Evolutionary conservation across 2,329 filamentous ascomycete genomes (phyloP), one percentile per base, ranked within the genome.

Genomic region (Colletotrichum lentis): DNA sequence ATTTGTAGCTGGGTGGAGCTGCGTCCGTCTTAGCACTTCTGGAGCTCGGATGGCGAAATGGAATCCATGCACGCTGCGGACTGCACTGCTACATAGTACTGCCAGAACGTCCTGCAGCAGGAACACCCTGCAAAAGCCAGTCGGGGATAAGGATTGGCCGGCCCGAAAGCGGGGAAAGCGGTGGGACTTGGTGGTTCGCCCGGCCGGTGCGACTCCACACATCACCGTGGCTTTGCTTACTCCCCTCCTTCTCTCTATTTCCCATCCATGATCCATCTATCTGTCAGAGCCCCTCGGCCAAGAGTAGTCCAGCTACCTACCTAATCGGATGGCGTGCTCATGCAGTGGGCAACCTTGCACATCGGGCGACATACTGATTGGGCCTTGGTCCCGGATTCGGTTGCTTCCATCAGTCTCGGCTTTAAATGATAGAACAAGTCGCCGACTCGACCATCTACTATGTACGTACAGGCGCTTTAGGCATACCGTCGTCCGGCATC

Each of bases 61-160:
- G 49, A 46, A 69, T 56, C 66, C 66, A 61, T 69, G 66, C 55
- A 35, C 31, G 31, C 31, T 35, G 8, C 8, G 10, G 31, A 35
- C 31, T 35, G 31, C 31, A 35, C 31, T 35, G 31, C 8, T 35
- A n/a, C n/a, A n/a, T n/a, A n/a, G n/a, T n/a, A 10, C 31, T 35
- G 31, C 8, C 10, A 35, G 31, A 61, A 66, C 50, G 54, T 44
- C 55, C 37, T 68, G 66, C 62, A 68, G 66, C 56, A 69, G 62
- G 49, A 63, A 22, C 47, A 55, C 52, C 59, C 62, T 66, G 49
- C 50, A 39, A 43, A 43, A 44, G 4, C 37, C 55, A 35, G 27
- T 69, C 66, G 62, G 66, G 44, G 62, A 69, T 69, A 69, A 69
- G 66, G 62, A 69, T 69, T 69, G 56, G 44, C 66, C 66, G 66